These are phyloP conservation scores for Podospora fimiseda DNA, from an alignment of 495 filamentous ascomycete species.

Conservation along the genomic window DNA sequence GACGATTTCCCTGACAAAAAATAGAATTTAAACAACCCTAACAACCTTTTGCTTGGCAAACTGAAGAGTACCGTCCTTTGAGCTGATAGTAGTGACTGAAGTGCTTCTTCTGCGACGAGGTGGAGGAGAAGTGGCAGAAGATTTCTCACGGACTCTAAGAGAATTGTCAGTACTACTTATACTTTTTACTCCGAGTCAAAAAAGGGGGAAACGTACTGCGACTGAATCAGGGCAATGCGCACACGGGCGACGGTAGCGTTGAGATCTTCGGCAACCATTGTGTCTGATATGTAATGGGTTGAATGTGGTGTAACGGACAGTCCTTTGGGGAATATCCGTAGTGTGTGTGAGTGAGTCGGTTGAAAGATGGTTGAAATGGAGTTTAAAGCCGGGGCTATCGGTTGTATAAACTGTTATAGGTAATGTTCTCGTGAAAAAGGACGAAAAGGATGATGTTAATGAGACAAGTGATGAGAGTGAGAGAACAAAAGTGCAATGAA, in stretches of 20 bases:
- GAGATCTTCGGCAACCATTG: slow-evolving; percentile 21
- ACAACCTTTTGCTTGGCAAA: slow-evolving; percentile 29
- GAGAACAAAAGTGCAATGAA: too few species aligned
- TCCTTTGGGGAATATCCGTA: slow-evolving; percentile 27
- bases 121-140: slow-evolving; percentile 7
- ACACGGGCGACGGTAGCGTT: slow-evolving; percentile 25
- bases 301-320: neutral
- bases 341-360: slow-evolving; percentile 1
- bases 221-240: slow-evolving; percentile 30
- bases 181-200: neutral
- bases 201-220: slow-evolving; percentile 22
- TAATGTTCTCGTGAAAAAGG: too few species aligned
- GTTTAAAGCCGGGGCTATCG: neutral
- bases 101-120: slow-evolving; percentile 23
- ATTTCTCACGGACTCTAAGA: slow-evolving; percentile 21
- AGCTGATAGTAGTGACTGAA: slow-evolving; percentile 16
- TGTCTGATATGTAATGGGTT: slow-evolving; percentile 4
- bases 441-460: too few species aligned
- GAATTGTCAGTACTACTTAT: neutral
- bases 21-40: slow-evolving; percentile 18
- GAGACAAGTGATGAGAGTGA: too few species aligned
- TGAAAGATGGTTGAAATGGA: neutral
- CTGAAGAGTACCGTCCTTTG: slow-evolving; percentile 23
- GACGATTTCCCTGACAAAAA: neutral
- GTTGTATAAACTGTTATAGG: neutral